Conservation (phyloP, 352 stramenopile species). For the Phytophthora tentaculata region DNA sequence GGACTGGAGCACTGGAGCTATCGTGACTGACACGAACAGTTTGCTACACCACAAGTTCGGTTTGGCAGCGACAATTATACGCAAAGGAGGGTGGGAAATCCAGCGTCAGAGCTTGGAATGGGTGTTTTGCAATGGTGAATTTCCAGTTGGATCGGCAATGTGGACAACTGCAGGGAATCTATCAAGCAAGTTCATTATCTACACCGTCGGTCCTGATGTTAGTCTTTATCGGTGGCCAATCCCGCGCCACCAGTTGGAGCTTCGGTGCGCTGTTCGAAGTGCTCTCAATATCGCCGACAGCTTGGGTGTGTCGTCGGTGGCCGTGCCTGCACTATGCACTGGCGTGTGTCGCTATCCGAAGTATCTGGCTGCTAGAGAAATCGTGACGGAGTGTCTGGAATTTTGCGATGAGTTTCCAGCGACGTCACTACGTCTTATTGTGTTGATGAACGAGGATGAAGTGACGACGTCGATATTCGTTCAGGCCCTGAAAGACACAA, state of each 20-base stretch:
- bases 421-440: slow-evolving; percentile 28
- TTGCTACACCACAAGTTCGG: slow-evolving; percentile 34
- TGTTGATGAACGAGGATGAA: slow-evolving; percentile 44
- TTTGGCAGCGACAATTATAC: slow-evolving; percentile 35
- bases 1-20: slow-evolving; percentile 37
- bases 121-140: slow-evolving; percentile 29
- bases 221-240: slow-evolving; percentile 11
- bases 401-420: slow-evolving; percentile 20
- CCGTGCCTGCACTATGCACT: slow-evolving; percentile 49
- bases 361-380: slow-evolving; percentile 42
- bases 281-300: slow-evolving; percentile 30
- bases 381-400: slow-evolving; percentile 34
- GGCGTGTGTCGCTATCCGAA: slow-evolving; percentile 48
- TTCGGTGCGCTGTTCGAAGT: slow-evolving; percentile 25
- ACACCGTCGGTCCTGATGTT: slow-evolving; percentile 46
- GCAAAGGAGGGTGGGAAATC: slow-evolving; percentile 35
- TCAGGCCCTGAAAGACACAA: slow-evolving; percentile 24
- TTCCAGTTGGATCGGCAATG: slow-evolving; percentile 42
- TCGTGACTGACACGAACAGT: slow-evolving; percentile 49
- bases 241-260: slow-evolving; percentile 3
- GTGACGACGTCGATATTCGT: slow-evolving; percentile 31
- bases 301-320: slow-evolving; percentile 35
- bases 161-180: slow-evolving; percentile 40
- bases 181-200: slow-evolving; percentile 42
- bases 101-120: slow-evolving; percentile 34